phyloP scores from a whole-genome alignment of 2,329 filamentous ascomycete species.

The Ascocoryne sarcoides region DNA sequence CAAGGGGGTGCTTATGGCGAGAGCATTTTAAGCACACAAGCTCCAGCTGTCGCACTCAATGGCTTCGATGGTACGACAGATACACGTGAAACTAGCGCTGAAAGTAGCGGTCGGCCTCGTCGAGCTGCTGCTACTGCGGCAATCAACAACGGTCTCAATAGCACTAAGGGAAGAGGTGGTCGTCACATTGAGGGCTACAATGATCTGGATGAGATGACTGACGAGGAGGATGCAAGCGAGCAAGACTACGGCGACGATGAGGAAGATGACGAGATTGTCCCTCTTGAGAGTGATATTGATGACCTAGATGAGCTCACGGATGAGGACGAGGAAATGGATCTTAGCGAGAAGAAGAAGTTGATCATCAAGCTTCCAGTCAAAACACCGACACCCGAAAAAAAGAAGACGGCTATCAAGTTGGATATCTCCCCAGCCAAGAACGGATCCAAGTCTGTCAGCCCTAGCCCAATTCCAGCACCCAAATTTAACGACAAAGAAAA shows the following conservation, averaged over 20 bases:
- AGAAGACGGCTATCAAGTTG: constrained; percentile 22
- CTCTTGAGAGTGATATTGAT: constrained; percentile 47
- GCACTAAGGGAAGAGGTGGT: constrained; percentile 31
- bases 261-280: constrained; percentile 58
- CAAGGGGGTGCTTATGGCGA: constrained; percentile 47
- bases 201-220: constrained; percentile 47
- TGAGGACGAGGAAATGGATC: constrained; percentile 35
- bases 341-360: constrained; percentile 51
- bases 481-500: neutral
- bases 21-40: constrained; percentile 41
- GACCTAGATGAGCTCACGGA: constrained; percentile 44
- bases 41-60: constrained; percentile 18
- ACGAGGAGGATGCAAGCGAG: constrained; percentile 62
- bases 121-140: constrained; percentile 27
- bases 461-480: neutral
- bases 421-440: constrained; percentile 4
- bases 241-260: constrained; percentile 71
- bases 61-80: constrained; percentile 35
- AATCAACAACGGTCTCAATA: constrained; percentile 7
- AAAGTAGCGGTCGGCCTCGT: constrained; percentile 32
- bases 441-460: constrained; percentile 3
- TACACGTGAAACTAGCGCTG: constrained; percentile 34
- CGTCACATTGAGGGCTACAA: constrained; percentile 45
- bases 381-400: constrained; percentile 25
- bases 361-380: constrained; percentile 63